Evolutionary conservation across 352 stramenopile genomes (phyloP).

Genomic region (Phytophthora cactorum): DNA sequence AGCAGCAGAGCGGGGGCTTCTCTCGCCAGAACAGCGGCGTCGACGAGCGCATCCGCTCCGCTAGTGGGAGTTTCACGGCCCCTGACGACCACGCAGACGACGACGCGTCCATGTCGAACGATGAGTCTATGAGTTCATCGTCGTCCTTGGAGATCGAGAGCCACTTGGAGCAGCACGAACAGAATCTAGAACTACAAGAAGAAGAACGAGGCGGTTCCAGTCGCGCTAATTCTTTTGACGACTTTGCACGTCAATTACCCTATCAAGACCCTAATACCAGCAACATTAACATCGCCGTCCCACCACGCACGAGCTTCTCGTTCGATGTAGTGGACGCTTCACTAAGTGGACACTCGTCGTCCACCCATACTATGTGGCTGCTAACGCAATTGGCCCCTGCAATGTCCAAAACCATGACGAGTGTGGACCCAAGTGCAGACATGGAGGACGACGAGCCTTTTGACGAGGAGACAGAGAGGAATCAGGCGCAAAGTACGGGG

Average conservation of each 20-base stretch:
- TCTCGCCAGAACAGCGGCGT: slow-evolving; percentile 14
- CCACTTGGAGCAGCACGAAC: slow-evolving; percentile 9
- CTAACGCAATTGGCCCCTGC: slow-evolving; percentile 55
- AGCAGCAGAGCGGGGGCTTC: slow-evolving; percentile 20
- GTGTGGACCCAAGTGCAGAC: slow-evolving; percentile 34
- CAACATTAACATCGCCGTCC: background rate
- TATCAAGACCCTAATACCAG: slow-evolving; percentile 17
- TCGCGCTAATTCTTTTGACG: slow-evolving; percentile 35
- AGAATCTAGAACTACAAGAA: slow-evolving; percentile 10
- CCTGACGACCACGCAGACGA: slow-evolving; percentile 30
- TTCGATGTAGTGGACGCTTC: slow-evolving; percentile 32
- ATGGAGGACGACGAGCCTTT: slow-evolving; percentile 52
- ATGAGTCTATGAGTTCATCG: slow-evolving; percentile 65
- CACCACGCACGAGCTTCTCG: slow-evolving; percentile 28
- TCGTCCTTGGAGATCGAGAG: slow-evolving; percentile 52
- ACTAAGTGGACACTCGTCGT: background rate
- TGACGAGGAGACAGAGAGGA: slow-evolving; percentile 37
- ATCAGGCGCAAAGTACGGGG: slow-evolving; percentile 5
- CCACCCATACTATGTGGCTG: slow-evolving; percentile 45
- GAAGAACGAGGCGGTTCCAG: slow-evolving; percentile 1
- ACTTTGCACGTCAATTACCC: slow-evolving; percentile 39
- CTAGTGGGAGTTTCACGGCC: slow-evolving; percentile 24
- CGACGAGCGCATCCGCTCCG: slow-evolving; percentile 37
- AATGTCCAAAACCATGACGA: slow-evolving; percentile 54
- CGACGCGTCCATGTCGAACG: slow-evolving; percentile 63